Base-by-base conservation (phyloP, 2,329 filamentous ascomycete genomes). In the Paraphoma chrysanthemicola region DNA sequence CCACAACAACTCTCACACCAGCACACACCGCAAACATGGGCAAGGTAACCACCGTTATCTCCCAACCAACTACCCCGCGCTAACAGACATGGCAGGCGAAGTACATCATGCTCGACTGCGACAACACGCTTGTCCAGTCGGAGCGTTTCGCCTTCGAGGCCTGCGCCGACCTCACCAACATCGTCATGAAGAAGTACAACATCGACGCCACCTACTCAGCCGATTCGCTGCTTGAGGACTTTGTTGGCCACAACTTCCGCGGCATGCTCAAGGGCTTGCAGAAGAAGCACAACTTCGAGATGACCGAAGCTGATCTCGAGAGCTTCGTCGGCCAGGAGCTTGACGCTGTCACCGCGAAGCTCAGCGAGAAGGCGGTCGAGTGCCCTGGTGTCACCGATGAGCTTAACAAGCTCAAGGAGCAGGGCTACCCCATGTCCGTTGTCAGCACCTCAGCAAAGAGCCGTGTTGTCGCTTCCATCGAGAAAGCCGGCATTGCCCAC, bases 81-180 rank as follows among this genome's bases (percentile, higher is more conserved):
- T 73, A 59, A 71, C 54, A 12, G 8, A 29, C 2, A 12, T 50
- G 41, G 23, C 57, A 79, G 77, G 78, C 78, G 73, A 81, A 80
- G 64, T 80, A 82, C 73, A 80, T 82, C 71, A 80, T 83, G 62
- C 80, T 83, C 75, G 81, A 83, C 78, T 83, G 84, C 78, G 83
- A 97, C 86, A 97, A 97, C 85, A 97, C 93, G 63, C 91, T 97
- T 76, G 92, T 95, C 76, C 87, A 95, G 70, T 96, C 92, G 52
- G 93, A 97, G 82, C 88, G 91, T 72, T 85, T 96, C 68, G 93
- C 93, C 75, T 96, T 97, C 77, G 91, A 94, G 80, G 93, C 91
- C 66, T 96, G 92, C 79, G 91, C 93, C 71, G 90, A 91, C 58
- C 88, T 97, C 63, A 90, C 92, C 83, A 97, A 97, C 81, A 83